These are phyloP conservation scores for Schizosaccharomyces pombe DNA, from an alignment of 805 yeast genomes.

Conservation along the genomic window DNA sequence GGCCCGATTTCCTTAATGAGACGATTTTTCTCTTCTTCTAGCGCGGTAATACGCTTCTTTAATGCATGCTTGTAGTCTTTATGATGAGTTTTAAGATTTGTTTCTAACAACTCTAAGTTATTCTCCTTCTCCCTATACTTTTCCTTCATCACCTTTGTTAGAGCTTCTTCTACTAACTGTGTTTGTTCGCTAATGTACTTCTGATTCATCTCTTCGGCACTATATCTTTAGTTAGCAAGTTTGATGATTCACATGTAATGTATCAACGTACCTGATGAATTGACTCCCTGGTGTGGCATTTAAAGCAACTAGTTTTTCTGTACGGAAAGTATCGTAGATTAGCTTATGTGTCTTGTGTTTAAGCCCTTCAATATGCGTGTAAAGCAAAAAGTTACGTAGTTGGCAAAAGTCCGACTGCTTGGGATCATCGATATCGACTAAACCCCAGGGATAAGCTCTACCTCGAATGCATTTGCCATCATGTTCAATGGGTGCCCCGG, in stretches of 20 bases:
- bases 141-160: slow-evolving; percentile 85
- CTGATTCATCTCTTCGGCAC: background rate
- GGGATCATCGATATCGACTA: slow-evolving; percentile 25
- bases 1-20: background rate
- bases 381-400: slow-evolving; percentile 48
- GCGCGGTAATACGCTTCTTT: background rate
- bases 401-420: slow-evolving; percentile 18
- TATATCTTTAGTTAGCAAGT: background rate
- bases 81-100: background rate
- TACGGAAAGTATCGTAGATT: slow-evolving; percentile 56
- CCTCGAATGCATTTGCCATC: slow-evolving; percentile 20
- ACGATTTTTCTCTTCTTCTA: background rate
- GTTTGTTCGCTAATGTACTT: slow-evolving; percentile 47
- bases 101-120: background rate
- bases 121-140: slow-evolving; percentile 82
- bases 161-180: slow-evolving; percentile 84
- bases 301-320: slow-evolving; percentile 31
- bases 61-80: background rate
- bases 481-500: slow-evolving; percentile 19
- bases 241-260: background rate
- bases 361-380: slow-evolving; percentile 59
- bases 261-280: background rate
- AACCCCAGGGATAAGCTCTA: slow-evolving; percentile 50
- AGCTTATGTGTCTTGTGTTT: slow-evolving; percentile 60
- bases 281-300: slow-evolving; percentile 22